Conservation (phyloP, 805 yeast genomes). For the Grigorovia jiainica region DNA sequence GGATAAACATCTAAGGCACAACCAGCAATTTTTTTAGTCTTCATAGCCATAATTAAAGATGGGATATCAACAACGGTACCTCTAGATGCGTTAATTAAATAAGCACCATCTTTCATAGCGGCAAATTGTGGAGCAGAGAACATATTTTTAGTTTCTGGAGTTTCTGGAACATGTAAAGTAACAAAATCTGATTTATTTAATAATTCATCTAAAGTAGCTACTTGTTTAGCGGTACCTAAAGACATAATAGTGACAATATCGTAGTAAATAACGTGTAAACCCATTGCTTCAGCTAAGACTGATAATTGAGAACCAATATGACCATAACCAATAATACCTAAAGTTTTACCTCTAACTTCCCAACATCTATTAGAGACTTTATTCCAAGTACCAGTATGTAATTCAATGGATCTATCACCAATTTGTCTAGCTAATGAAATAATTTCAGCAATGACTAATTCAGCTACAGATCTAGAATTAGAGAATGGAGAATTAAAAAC, state of each 20-base stretch:
- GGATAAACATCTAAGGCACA: constrained; percentile 96
- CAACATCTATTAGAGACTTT: constrained; percentile 91
- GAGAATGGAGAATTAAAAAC: constrained; percentile 98
- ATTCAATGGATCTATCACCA: constrained; percentile 91
- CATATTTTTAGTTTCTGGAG: constrained; percentile 84
- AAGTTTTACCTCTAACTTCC: constrained; percentile 98
- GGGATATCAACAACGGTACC: constrained; percentile 97
- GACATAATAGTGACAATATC: constrained; percentile 92
- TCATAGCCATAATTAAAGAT: constrained; percentile 84
- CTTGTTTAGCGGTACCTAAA: constrained; percentile 94
- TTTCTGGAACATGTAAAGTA: constrained; percentile 89
- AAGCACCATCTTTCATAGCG: constrained; percentile 93
- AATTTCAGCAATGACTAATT: constrained; percentile 90
- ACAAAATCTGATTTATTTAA: constrained; percentile 78
- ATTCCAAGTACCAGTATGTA: constrained; percentile 97
- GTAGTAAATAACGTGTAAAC: constrained; percentile 91
- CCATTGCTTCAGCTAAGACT: constrained; percentile 94
- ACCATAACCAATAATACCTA: constrained; percentile 96
- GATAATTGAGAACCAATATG: constrained; percentile 97
- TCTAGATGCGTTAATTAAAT: constrained; percentile 91
- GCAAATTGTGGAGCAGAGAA: constrained; percentile 85
- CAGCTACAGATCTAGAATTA: constrained; percentile 97
- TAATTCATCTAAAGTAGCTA: constrained; percentile 72
- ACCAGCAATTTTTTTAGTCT: constrained; percentile 90
- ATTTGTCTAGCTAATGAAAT: constrained; percentile 91